Base-by-base conservation (phyloP, 2,329 filamentous ascomycete genomes). In the Biscogniauxia marginata region DNA sequence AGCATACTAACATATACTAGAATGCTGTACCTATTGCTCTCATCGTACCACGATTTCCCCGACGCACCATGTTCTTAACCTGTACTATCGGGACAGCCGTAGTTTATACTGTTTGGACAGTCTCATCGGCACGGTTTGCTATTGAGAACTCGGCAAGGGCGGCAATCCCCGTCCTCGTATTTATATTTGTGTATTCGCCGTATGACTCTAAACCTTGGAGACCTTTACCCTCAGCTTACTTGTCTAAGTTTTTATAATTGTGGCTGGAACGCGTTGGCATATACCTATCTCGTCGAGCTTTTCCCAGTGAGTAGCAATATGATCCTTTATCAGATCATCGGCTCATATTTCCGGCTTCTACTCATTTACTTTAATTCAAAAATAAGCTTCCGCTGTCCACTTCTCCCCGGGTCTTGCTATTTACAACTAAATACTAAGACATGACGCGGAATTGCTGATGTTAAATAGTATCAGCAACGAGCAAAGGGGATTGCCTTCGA, bases 101-200 rank as follows among this genome's bases (percentile, higher is more conserved):
- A 20, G 70, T 74, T 0, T 77, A 75, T 56, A 70, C 70, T 5
- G 67, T 72, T 8, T 74, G 73, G 71, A 77, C 74, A 0, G 57
- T 76, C n/a, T 68, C 73, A 16, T 72, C 72, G 1, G 73, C 74
- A 3, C 61, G 70, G n/a, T 74, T 71, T 46, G 70, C 66, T 7
- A 69, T 73, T n/a, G 69, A 71, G 23, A 68, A 70, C 6, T 63
- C 66, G 4, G 56, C 68, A 3, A 52, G 57, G 1, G 71, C 72
- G 3, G 73, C 70, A n/a, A 72, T 74, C 23, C 68, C 71, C 2
- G 74, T 75, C 2, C 58, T 77, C n/a, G 71, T 75, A 5, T 76
- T 75, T 46, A 77, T 77, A 6, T 78, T 72, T 55, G 62, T 75
- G n/a, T 77, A 76, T 54, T 76, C 71, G 0, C 70, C 60, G 70